A percentile compares a stretch with the other conserved stretches of the same genome.
phyloP scores from a whole-genome alignment of 805 yeast species.

The Starmerella lactis-condensi region DNA sequence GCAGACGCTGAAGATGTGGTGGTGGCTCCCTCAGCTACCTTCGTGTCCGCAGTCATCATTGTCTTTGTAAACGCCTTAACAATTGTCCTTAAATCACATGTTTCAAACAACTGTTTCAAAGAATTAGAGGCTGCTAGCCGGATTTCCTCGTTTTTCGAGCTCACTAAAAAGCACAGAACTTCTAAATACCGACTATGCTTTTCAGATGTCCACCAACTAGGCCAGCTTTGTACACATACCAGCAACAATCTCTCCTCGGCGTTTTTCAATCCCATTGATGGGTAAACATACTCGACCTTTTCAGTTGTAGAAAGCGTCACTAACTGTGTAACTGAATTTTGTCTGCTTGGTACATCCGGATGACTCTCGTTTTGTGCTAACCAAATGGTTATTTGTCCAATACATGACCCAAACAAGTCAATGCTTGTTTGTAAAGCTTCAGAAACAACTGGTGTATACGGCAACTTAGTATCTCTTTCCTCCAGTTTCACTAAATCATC shows the following conservation, averaged over 20 bases:
- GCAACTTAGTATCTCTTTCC: slow-evolving; percentile 9
- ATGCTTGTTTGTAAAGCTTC: slow-evolving; percentile 14
- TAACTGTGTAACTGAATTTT: slow-evolving; percentile 16
- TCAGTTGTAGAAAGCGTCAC: slow-evolving; percentile 8
- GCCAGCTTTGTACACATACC: slow-evolving; percentile 38
- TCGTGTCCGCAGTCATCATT: slow-evolving; percentile 9
- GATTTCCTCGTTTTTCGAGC: slow-evolving; percentile 2
- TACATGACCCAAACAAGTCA: slow-evolving; percentile 16
- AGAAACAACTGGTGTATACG: slow-evolving; percentile 11
- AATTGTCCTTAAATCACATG: slow-evolving; percentile 6
- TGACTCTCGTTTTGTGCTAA: slow-evolving; percentile 9
- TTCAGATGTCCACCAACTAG: slow-evolving; percentile 40
- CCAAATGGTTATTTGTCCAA: slow-evolving; percentile 14
- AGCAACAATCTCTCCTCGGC: slow-evolving; percentile 11
- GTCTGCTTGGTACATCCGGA: slow-evolving; percentile 9
- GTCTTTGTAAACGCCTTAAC: slow-evolving; percentile 12
- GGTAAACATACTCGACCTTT: neutral
- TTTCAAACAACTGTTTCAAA: slow-evolving; percentile 6
- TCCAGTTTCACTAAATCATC: slow-evolving; percentile 7
- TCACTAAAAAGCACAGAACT: slow-evolving; percentile 36
- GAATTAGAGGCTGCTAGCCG: slow-evolving; percentile 8
- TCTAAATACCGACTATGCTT: slow-evolving; percentile 54
- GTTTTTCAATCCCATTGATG: slow-evolving; percentile 5
- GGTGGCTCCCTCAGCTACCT: slow-evolving; percentile 4
- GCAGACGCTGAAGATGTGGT: neutral